Evolutionary conservation across 352 stramenopile genomes (phyloP), one percentile per base, ranked within the genome.

Genomic region (Aphanomyces cochlioides): DNA sequence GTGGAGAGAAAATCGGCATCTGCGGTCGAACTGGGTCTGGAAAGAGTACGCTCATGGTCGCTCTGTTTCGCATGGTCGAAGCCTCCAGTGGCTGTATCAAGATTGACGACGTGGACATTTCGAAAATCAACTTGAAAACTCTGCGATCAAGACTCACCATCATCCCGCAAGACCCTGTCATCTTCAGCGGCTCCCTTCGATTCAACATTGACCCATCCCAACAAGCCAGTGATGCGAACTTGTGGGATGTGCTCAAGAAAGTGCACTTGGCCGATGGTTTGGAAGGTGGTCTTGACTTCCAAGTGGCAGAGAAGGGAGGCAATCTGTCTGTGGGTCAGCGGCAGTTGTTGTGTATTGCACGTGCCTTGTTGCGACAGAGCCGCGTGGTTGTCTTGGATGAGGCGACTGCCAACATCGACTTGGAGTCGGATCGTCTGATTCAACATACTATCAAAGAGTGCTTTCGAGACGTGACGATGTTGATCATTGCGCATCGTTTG

Each of bases 401-500:
- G 36, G 73, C 79, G 0, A 89, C 84, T 8, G 83, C 80, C 2
- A 78, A 78, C 28, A 73, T 90, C 17, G 79, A 85, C 37, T 66
- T 78, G 57, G 72, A 78, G 41, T 77, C 73, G 19, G 90, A 97
- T 75, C 58, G 74, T 15, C 60, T 76, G 3, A 85, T 90, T 36
- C 79, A 81, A 64, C 67, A 78, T 6, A 61, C 45, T 19, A 59
- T 70, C 64, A 6, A 38, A 12, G 47, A 47, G 4, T 36, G 12
- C 39, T 61, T 70, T 34, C 12, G 39, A 19, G 77, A 91, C 39
- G 98, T 83, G 71, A 99, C 97, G 13, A 81, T 97, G 40, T 73
- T 99, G 1, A 98, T 93, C 10, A 98, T 99, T 72, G 97, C 97
- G 40, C 97, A 99, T 78, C 88, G 97, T 34, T 80, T 99, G 48